Percentiles rank a stretch among this genome's conserved stretches.
phyloP scores from a whole-genome alignment of 139 green algal genomes.

The Tetradesmus lagerheimii region DNA sequence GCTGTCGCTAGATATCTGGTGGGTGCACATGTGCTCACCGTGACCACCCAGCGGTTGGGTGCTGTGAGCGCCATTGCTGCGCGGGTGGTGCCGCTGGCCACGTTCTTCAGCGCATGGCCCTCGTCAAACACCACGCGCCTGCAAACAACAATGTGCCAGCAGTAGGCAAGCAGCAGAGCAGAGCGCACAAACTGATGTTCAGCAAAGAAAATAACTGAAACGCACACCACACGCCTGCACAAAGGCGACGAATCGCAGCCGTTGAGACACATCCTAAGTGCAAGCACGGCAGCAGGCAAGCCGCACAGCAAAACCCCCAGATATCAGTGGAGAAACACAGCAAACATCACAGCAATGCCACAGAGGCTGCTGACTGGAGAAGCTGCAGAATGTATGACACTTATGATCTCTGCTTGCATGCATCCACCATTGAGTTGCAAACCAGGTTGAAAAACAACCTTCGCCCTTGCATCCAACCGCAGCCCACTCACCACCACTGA shows the following conservation, averaged over 20 bases:
- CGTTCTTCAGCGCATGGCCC: conserved; percentile 40
- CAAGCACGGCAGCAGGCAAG: too few relatives aligned
- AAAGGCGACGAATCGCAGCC: background rate
- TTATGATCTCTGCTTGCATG: too few relatives aligned
- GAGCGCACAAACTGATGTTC: background rate
- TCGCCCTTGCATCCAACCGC: too few relatives aligned
- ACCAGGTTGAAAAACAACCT: too few relatives aligned
- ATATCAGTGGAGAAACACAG: too few relatives aligned
- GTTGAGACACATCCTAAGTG: too few relatives aligned
- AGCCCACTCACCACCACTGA: conserved; percentile 10
- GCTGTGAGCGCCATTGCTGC: conserved; percentile 9
- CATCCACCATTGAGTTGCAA: too few relatives aligned
- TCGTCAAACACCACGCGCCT: conserved; percentile 45
- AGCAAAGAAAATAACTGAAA: too few relatives aligned
- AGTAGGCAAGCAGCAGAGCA: background rate
- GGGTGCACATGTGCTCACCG: background rate
- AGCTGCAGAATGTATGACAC: too few relatives aligned
- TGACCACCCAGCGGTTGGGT: conserved; percentile 25
- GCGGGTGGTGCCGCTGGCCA: background rate
- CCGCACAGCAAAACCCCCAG: too few relatives aligned
- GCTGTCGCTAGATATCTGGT: too few relatives aligned
- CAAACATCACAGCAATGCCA: background rate
- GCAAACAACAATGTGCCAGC: background rate
- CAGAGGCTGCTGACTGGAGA: too few relatives aligned
- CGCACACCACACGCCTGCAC: background rate